Base-by-base conservation (phyloP, 164 flowering plant species). In the Echeveria elegans region DNA sequence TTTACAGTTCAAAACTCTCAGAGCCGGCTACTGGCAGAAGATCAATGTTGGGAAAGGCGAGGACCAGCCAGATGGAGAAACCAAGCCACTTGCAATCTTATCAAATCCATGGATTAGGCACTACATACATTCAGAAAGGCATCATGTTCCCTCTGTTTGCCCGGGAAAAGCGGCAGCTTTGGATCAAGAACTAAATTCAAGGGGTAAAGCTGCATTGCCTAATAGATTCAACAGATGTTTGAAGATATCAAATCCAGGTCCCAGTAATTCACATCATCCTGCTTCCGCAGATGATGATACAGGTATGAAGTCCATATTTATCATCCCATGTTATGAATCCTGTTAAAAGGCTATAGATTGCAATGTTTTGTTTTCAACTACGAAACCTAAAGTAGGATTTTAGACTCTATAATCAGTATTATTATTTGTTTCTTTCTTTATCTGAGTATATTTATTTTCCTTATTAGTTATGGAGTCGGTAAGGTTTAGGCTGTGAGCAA, bases 1-100 rank as follows among this genome's bases (percentile, higher is more conserved):
- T 21, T 71, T 71, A 21, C 74, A 87, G 97, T 85, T 84, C 69
- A 88, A 84, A 78, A 86, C 89, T 79, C 82, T 79, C 68, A 85
- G 74, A 71, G 67, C 72, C 63, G 90, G 92, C 28, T 66, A 67
- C 72, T 89, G 90, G 94, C 69, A 79, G 67, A 84, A 76, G 64
- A 69, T 80, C 24, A 70, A 75, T 71, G 81, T 86, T 72, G 77
- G 68, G 32, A 81, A 73, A 72, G 70, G 79, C 52, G 71, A 69
- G 52, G 26, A 56, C 26, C 74, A 48, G 58, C 5, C 28, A 18
- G 72, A 68, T 6, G 70, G 63, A 64, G 66, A 62, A 66, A 72
- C 56, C 37, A 77, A 66, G 21, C 66, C 72, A 43, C 71, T 1
- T 69, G 60, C 0, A 45, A 62, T 77, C 59, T 48, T 69, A 12